Evolutionary conservation across 805 yeast species (phyloP).

Genomic region (Wickerhamiella azymoides): DNA sequence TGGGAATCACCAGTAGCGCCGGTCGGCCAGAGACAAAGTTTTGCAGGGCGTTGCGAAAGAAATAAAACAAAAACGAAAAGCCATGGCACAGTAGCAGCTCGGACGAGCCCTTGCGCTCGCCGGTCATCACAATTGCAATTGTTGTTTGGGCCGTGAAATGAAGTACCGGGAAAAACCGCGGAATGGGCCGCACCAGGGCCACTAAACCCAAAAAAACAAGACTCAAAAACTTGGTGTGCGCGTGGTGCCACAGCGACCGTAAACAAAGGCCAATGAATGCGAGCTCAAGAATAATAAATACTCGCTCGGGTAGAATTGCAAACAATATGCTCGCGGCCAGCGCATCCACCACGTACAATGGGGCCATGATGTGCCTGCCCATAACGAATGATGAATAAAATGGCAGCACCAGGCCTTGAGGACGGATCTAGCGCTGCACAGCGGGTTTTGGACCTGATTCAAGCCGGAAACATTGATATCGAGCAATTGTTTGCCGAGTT

Average conservation of each 20-base stretch:
- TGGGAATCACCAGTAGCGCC: background rate
- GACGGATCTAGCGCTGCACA: background rate
- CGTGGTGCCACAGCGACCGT: background rate
- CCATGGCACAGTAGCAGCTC: background rate
- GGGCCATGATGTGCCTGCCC: slow-evolving; percentile 6
- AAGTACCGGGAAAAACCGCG: background rate
- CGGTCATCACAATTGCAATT: background rate
- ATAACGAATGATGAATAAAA: slow-evolving; percentile 1
- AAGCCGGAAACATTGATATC: background rate
- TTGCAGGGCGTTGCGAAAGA: background rate
- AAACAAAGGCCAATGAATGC: background rate
- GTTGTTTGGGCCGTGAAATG: background rate
- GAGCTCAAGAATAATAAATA: background rate
- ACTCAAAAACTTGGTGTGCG: background rate
- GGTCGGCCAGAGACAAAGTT: background rate
- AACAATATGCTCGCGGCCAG: background rate
- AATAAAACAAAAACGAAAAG: background rate
- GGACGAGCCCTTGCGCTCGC: slow-evolving; percentile 4
- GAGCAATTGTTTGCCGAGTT: slow-evolving; percentile 2
- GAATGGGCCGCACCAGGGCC: background rate
- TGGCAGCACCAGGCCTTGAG: background rate
- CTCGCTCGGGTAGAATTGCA: background rate
- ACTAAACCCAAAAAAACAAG: background rate
- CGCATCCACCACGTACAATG: slow-evolving; percentile 1
- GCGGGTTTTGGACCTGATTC: background rate